Conservation (phyloP, 1,284 basidiomycete species). For the Rhizoctonia solani region DNA sequence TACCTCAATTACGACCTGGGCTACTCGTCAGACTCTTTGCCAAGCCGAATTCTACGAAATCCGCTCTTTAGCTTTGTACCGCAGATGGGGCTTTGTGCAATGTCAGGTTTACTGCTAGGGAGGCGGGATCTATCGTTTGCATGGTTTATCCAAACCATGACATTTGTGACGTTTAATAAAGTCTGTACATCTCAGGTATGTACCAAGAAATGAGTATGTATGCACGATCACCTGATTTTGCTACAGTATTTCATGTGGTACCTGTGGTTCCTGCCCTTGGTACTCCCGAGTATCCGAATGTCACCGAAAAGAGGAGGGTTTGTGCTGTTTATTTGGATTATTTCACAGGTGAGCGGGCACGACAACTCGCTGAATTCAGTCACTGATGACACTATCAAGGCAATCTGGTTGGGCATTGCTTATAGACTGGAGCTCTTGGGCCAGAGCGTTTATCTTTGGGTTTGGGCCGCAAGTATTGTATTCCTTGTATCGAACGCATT, state of each 20-base stretch:
- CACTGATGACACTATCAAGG: conserved; percentile 49
- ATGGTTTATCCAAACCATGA: conserved; percentile 89
- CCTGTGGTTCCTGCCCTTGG: conserved; percentile 83
- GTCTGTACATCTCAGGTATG: conserved; percentile 95
- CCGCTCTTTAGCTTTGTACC: conserved; percentile 50
- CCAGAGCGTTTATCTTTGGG: conserved; percentile 64
- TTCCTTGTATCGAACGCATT: conserved; percentile 78
- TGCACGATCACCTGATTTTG: conserved; percentile 6
- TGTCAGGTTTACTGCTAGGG: conserved; percentile 47
- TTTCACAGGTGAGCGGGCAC: conserved; percentile 54
- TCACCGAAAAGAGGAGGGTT: conserved; percentile 50
- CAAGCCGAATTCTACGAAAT: conserved; percentile 45
- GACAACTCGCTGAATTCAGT: background rate
- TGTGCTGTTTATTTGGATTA: conserved; percentile 70
- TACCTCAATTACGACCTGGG: conserved; percentile 61
- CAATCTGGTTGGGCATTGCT: conserved; percentile 81
- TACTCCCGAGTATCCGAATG: conserved; percentile 69
- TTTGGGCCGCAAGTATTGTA: conserved; percentile 79
- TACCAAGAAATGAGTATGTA: conserved; percentile 34
- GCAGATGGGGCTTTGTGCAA: conserved; percentile 46
- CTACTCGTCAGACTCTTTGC: conserved; percentile 1
- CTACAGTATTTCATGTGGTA: conserved; percentile 97
- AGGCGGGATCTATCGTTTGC: conserved; percentile 65
- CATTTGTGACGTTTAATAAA: conserved; percentile 96
- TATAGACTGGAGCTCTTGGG: conserved; percentile 90